Evolutionary conservation across 2,329 filamentous ascomycete species (phyloP).

Genomic region (Septoria petroselini): DNA sequence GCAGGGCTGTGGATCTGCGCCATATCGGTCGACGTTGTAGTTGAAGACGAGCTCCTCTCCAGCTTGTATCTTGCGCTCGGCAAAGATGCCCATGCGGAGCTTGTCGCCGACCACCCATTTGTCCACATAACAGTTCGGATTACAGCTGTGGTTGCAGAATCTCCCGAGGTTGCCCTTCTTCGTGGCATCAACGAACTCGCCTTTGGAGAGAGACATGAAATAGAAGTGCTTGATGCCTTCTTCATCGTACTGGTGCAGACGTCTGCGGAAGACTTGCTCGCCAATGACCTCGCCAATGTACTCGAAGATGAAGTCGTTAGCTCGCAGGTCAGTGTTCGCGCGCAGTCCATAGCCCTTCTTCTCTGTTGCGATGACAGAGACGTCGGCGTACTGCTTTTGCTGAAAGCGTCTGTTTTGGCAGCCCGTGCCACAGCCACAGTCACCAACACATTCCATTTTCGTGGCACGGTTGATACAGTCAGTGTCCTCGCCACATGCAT

Average conservation of each 20-base stretch:
- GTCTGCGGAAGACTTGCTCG: conserved; percentile 79
- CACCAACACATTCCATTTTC: conserved; percentile 90
- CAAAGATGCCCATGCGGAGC: conserved; percentile 98
- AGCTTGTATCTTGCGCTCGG: conserved; percentile 74
- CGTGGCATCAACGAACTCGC: conserved; percentile 95
- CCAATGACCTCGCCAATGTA: conserved; percentile 99
- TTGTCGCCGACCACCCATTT: conserved; percentile 99
- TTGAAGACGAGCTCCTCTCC: conserved; percentile 98
- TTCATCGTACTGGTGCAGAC: conserved; percentile 89
- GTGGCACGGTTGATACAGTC: conserved; percentile 98
- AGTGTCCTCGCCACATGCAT: conserved; percentile 90
- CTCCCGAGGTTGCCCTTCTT: conserved; percentile 93
- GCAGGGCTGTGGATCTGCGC: conserved; percentile 92
- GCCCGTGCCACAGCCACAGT: conserved; percentile 79
- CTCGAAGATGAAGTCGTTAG: conserved; percentile 93
- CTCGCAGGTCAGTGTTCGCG: conserved; percentile 69
- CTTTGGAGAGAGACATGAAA: conserved; percentile 97
- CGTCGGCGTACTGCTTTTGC: conserved; percentile 80
- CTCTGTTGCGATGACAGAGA: conserved; percentile 94
- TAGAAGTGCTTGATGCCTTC: conserved; percentile 99
- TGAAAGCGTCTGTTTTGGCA: conserved; percentile 97
- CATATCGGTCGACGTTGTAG: conserved; percentile 98
- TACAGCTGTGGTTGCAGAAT: conserved; percentile 99
- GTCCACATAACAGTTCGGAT: conserved; percentile 97
- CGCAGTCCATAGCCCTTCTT: conserved; percentile 96